These are phyloP conservation scores for Chytriomyces confervae DNA, from an alignment of 192 early-diverging fungal genomes.

Conservation along the genomic window DNA sequence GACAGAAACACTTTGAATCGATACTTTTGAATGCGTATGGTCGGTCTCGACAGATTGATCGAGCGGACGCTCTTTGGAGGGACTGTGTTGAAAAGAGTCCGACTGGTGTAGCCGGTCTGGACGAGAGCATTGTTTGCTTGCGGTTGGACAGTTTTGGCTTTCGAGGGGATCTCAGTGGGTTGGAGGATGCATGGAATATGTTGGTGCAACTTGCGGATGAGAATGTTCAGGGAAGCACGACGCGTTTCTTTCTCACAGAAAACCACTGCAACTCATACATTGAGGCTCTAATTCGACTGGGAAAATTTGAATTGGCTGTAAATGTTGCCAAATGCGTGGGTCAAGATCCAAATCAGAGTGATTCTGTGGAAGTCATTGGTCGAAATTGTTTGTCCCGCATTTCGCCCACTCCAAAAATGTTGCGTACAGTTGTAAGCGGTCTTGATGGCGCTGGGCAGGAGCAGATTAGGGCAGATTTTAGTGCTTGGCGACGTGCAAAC, in stretches of 20 bases:
- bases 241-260: slow-evolving; percentile 17
- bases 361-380: background rate
- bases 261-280: slow-evolving; percentile 33
- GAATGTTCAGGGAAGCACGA: background rate
- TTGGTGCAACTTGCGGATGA: background rate
- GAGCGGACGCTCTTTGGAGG: slow-evolving; percentile 16
- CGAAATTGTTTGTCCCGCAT: background rate
- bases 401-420: slow-evolving; percentile 24
- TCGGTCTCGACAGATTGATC: background rate
- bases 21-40: slow-evolving; percentile 12
- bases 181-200: background rate
- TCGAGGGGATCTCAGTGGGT: background rate
- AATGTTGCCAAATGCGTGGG: slow-evolving; percentile 14
- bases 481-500: background rate
- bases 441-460: background rate
- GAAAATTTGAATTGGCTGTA: background rate
- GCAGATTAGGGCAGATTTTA: background rate
- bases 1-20: background rate
- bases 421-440: background rate
- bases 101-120: background rate
- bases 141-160: slow-evolving; percentile 29
- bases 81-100: background rate
- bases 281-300: slow-evolving; percentile 17
- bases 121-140: slow-evolving; percentile 8
- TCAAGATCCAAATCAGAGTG: background rate